A percentile compares a stretch with the other conserved stretches of the same genome.
Evolutionary conservation across 176 grass and related monocot genomes (phyloP).

Genomic region (Microstegium vimineum): DNA sequence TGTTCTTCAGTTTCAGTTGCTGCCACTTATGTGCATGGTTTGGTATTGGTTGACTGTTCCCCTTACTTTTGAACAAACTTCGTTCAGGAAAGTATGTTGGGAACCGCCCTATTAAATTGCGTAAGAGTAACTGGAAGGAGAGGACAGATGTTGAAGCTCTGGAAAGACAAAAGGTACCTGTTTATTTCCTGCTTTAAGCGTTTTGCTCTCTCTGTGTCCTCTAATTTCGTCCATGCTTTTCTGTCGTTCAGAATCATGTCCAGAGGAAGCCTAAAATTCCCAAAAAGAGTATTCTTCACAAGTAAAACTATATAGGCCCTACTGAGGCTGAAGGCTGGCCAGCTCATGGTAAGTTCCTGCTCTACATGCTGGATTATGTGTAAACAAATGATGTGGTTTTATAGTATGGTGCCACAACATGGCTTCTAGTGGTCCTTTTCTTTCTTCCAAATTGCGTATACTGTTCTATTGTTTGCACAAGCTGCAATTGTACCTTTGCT

Average conservation of each 20-base stretch:
- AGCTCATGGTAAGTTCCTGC: conserved; percentile 20
- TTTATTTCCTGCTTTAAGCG: background rate
- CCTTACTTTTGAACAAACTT: conserved; percentile 16
- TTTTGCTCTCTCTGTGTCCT: background rate
- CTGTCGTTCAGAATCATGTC: conserved; percentile 62
- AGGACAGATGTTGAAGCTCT: conserved; percentile 90
- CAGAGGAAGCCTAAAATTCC: conserved; percentile 91
- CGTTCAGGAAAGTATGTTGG: conserved; percentile 91
- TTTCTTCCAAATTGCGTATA: background rate
- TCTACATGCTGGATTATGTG: conserved; percentile 1
- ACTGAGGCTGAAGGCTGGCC: background rate
- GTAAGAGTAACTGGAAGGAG: conserved; percentile 99
- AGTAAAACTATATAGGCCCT: conserved; percentile 45
- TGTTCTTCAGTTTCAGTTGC: background rate
- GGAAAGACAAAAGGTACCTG: conserved; percentile 67
- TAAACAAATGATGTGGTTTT: background rate
- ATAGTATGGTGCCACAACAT: background rate
- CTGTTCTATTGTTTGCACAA: background rate
- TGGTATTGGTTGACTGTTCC: background rate
- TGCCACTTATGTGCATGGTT: conserved; percentile 1
- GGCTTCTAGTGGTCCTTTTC: background rate
- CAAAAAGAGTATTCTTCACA: conserved; percentile 91
- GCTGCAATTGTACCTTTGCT: background rate
- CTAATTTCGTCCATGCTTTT: conserved; percentile 11
- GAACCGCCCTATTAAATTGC: conserved; percentile 95